Evolutionary conservation across 2,329 filamentous ascomycete species (phyloP).

Genomic region (Graphilbum sp.): DNA sequence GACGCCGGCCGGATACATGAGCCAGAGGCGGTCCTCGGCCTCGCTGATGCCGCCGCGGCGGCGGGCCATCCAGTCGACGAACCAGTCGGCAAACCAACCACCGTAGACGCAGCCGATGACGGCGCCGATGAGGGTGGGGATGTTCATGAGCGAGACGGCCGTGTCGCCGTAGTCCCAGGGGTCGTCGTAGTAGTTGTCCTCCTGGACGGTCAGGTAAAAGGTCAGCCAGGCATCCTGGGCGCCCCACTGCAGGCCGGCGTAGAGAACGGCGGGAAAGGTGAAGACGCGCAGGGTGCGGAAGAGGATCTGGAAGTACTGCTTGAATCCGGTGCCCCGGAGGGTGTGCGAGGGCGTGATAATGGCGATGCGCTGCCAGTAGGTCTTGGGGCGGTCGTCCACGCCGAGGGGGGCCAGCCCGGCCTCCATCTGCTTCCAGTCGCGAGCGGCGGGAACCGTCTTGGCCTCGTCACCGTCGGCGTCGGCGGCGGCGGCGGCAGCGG

Average conservation of each 20-base stretch:
- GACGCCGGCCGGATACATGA: slow-evolving; percentile 1
- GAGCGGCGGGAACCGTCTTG: too few relatives aligned
- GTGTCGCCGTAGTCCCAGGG: slow-evolving; percentile 4
- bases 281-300: slow-evolving; percentile 2
- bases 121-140: slow-evolving; percentile 3
- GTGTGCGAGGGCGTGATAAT: slow-evolving; percentile 2
- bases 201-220: slow-evolving; percentile 2
- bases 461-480: not conserved
- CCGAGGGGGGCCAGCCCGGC: not conserved
- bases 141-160: slow-evolving; percentile 3
- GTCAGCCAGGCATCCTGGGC: slow-evolving; percentile 4
- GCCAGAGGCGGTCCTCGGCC: slow-evolving; percentile 3
- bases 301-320: slow-evolving; percentile 4
- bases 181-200: slow-evolving; percentile 4
- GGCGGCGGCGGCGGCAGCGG: not conserved
- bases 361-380: slow-evolving; percentile 3
- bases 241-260: slow-evolving; percentile 3
- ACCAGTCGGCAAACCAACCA: slow-evolving; percentile 1
- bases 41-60: slow-evolving; percentile 2
- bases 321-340: slow-evolving; percentile 2
- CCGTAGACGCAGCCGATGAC: slow-evolving; percentile 3
- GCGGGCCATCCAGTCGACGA: slow-evolving; percentile 1
- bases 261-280: slow-evolving; percentile 1
- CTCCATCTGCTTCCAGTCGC: not conserved
- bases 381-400: not conserved